Evolutionary conservation across 768 basidiomycete genomes (phyloP).

Genomic region (Dacryopinax spathularia): DNA sequence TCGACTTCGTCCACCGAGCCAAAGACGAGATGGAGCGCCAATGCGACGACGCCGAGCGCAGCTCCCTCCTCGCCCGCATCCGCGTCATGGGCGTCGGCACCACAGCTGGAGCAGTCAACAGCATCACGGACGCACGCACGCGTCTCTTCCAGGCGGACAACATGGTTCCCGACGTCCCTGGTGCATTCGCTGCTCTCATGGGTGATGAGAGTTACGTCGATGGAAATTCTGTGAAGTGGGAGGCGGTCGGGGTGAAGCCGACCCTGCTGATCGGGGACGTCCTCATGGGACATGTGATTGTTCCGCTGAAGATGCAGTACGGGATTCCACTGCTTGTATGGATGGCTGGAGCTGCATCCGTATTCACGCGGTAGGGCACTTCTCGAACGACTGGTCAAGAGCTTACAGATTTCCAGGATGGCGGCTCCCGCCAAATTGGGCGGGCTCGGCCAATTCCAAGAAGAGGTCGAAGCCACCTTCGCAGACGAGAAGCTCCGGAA

Average conservation of each 20-base stretch:
- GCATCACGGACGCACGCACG: background rate
- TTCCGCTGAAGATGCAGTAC: slow-evolving; percentile 1
- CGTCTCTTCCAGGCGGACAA: slow-evolving; percentile 1
- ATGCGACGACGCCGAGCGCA: background rate
- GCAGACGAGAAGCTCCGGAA: background rate
- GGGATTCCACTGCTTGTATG: background rate
- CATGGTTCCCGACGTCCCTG: slow-evolving; percentile 2
- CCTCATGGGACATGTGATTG: background rate
- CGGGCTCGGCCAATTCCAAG: background rate
- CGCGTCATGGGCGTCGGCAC: background rate
- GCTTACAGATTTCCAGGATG: background rate
- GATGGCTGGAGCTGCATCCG: background rate
- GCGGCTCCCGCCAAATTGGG: background rate
- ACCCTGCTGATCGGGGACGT: background rate
- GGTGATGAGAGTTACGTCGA: slow-evolving; percentile 1
- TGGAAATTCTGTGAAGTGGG: slow-evolving; percentile 1
- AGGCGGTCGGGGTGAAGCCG: background rate
- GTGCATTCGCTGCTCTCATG: slow-evolving; percentile 4
- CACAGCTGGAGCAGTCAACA: background rate
- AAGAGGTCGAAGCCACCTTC: slow-evolving; percentile 1
- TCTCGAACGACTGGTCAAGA: background rate
- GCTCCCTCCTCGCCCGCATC: background rate
- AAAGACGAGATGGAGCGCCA: background rate
- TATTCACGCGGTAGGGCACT: background rate
- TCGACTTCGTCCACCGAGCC: slow-evolving; percentile 2